These are phyloP conservation scores for Solanum arcanum DNA, from an alignment of 257 asterid species.

Conservation along the genomic window DNA sequence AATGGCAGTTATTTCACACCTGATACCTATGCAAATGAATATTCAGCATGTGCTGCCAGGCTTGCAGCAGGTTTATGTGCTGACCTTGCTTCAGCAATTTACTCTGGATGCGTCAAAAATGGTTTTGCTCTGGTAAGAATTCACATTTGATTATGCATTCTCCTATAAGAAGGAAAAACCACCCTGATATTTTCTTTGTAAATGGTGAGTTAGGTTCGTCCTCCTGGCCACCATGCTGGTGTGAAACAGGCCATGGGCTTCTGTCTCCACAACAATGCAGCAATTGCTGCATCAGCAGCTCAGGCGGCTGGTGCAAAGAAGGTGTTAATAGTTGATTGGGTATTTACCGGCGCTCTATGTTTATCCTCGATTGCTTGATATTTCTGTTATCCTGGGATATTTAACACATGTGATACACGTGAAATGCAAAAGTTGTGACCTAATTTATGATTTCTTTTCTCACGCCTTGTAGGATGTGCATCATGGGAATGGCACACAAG, in stretches of 20 bases:
- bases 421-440: not conserved
- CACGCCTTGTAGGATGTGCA: constrained; percentile 74
- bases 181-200: constrained; percentile 8
- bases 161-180: not conserved
- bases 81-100: constrained; percentile 86
- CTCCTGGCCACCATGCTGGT: constrained; percentile 99
- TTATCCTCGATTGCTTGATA: not conserved
- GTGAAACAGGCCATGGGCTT: constrained; percentile 96
- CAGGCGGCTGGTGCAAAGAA: constrained; percentile 89
- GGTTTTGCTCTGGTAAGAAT: constrained; percentile 93
- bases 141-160: not conserved
- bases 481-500: constrained; percentile 99
- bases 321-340: constrained; percentile 94
- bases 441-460: not conserved
- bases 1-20: constrained; percentile 91
- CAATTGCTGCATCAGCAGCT: constrained; percentile 93
- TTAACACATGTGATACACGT: not conserved
- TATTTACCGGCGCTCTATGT: constrained; percentile 8
- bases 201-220: constrained; percentile 67
- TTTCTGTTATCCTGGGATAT: not conserved
- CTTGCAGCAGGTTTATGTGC: constrained; percentile 98
- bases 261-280: constrained; percentile 98
- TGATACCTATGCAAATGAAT: constrained; percentile 87
- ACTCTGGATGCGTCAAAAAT: constrained; percentile 69
- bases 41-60: constrained; percentile 90